A percentile compares a stretch with the other conserved stretches of the same genome.
These are phyloP conservation scores for Russula dissimulans DNA, from an alignment of 768 basidiomycete genomes.

Conservation along the genomic window DNA sequence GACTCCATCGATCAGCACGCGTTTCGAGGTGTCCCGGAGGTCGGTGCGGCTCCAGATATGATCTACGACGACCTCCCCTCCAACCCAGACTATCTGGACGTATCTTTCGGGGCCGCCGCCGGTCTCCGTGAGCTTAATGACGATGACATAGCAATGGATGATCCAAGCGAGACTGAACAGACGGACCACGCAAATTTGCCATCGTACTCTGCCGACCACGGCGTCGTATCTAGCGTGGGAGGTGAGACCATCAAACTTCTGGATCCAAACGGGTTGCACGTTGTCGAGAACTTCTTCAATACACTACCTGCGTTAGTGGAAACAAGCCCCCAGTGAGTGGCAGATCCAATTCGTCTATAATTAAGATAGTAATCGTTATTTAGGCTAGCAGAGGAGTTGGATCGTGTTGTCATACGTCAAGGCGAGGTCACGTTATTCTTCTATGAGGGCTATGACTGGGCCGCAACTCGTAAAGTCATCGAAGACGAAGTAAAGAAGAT, in stretches of 20 bases:
- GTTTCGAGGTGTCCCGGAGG: slow-evolving; percentile 63
- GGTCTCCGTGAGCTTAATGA: slow-evolving; percentile 65
- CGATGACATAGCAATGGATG: slow-evolving; percentile 59
- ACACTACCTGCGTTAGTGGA: slow-evolving; percentile 45
- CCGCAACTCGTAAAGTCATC: slow-evolving; percentile 71
- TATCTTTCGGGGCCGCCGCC: slow-evolving; percentile 68
- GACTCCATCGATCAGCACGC: slow-evolving; percentile 78
- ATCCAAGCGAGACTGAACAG: slow-evolving; percentile 30
- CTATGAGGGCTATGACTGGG: slow-evolving; percentile 96
- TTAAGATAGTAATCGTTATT: background rate
- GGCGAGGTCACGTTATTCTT: slow-evolving; percentile 62
- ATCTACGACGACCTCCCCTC: slow-evolving; percentile 85
- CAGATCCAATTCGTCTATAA: background rate
- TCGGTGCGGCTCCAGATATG: slow-evolving; percentile 79
- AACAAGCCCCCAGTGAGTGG: slow-evolving; percentile 39
- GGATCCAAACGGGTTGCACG: slow-evolving; percentile 48
- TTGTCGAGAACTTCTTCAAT: slow-evolving; percentile 69
- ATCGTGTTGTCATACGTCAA: slow-evolving; percentile 49
- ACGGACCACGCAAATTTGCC: background rate
- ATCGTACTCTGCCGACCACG: slow-evolving; percentile 21
- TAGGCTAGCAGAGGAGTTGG: slow-evolving; percentile 13
- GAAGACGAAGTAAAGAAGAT: slow-evolving; percentile 85
- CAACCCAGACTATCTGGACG: slow-evolving; percentile 82
- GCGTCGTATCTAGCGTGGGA: slow-evolving; percentile 50
- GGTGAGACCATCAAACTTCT: slow-evolving; percentile 85